A percentile compares a stretch with the other conserved stretches of the same genome.
Conservation (phyloP, 148 eudicot species). For the Mesembryanthemum crystallinum region DNA sequence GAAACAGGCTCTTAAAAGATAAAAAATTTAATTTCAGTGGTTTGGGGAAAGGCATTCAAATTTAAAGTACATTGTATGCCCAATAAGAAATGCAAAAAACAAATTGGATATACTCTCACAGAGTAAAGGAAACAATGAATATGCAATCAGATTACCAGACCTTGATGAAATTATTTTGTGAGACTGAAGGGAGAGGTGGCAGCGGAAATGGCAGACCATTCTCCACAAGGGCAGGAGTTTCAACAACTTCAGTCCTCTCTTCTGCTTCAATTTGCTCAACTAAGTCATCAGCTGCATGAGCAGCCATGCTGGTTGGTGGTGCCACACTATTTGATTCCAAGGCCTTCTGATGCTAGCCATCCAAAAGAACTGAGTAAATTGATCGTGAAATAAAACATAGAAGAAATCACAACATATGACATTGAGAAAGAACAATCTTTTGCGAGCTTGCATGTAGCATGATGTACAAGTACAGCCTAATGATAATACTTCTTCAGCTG, state of each 20-base stretch:
- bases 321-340: constrained; percentile 33
- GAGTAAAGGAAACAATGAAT: background rate
- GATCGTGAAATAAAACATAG: background rate
- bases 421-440: background rate
- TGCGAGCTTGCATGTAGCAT: background rate
- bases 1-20: no score
- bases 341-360: constrained; percentile 35
- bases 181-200: constrained; percentile 53
- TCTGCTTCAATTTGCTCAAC: constrained; percentile 47
- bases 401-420: background rate
- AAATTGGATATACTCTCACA: background rate
- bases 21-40: no score
- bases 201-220: constrained; percentile 32
- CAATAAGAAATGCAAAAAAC: constrained; percentile 3
- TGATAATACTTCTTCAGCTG: background rate
- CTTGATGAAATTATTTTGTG: constrained; percentile 50
- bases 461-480: background rate
- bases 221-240: constrained; percentile 30
- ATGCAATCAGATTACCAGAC: constrained; percentile 30
- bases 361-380: background rate
- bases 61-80: no score
- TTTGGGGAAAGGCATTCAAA: background rate
- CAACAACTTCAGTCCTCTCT: constrained; percentile 36
- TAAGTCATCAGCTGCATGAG: constrained; percentile 63
- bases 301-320: constrained; percentile 84